A percentile compares a stretch with the other conserved stretches of the same genome.
Evolutionary conservation across 1,284 basidiomycete species (phyloP).

Genomic region (Wolfiporia cocos): DNA sequence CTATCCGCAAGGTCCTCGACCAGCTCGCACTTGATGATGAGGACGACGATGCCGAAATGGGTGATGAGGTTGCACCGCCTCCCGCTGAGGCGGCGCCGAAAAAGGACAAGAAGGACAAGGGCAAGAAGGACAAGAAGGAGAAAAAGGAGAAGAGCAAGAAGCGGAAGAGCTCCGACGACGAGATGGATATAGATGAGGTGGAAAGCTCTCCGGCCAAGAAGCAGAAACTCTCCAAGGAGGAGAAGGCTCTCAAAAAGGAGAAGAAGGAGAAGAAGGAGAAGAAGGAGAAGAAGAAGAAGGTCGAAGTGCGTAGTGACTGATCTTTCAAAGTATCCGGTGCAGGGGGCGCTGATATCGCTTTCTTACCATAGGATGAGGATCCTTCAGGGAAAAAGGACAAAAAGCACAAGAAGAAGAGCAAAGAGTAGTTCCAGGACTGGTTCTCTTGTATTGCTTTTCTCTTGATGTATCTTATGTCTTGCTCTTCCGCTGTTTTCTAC

Average conservation of each 20-base stretch:
- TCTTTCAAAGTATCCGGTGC: slow-evolving; percentile 2
- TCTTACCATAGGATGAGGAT: slow-evolving; percentile 21
- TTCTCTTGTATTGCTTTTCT: slow-evolving; percentile 3
- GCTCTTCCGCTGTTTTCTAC: slow-evolving; percentile 1
- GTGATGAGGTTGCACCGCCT: slow-evolving; percentile 43
- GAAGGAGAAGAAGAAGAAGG: slow-evolving; percentile 37
- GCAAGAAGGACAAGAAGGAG: background rate
- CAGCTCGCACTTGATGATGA: slow-evolving; percentile 70
- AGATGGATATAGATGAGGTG: slow-evolving; percentile 49
- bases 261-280: slow-evolving; percentile 57
- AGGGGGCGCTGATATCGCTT: slow-evolving; percentile 9
- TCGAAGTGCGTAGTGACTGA: slow-evolving; percentile 25
- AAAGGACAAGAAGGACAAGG: slow-evolving; percentile 36
- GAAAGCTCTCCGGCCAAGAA: slow-evolving; percentile 61
- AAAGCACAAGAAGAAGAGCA: slow-evolving; percentile 41
- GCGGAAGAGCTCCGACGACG: slow-evolving; percentile 56
- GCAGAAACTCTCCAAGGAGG: slow-evolving; percentile 73
- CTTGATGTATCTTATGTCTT: slow-evolving; percentile 4
- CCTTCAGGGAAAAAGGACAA: slow-evolving; percentile 29
- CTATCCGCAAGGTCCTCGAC: slow-evolving; percentile 84
- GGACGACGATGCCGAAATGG: slow-evolving; percentile 62
- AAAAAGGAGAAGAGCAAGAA: slow-evolving; percentile 57
- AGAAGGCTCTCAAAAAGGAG: slow-evolving; percentile 75
- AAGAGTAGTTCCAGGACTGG: slow-evolving; percentile 26
- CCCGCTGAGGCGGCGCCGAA: slow-evolving; percentile 48